Percentiles rank a stretch among this genome's conserved stretches.
Conservation (phyloP, 805 yeast species). For the Lipomyces orientalis region DNA sequence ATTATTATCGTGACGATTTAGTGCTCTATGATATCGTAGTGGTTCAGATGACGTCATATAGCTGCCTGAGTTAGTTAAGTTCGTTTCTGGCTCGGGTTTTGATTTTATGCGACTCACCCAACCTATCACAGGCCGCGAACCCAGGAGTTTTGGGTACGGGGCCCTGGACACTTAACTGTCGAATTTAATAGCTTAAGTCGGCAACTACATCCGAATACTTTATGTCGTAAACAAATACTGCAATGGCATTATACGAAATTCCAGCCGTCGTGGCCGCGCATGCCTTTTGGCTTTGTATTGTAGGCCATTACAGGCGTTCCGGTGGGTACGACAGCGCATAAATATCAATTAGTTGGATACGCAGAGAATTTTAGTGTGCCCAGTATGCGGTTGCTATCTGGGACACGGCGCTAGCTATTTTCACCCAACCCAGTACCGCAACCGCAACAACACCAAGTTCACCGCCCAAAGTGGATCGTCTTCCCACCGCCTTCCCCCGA, state of each 20-base stretch:
- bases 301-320: too few species aligned
- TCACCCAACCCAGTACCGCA: not conserved
- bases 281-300: not conserved
- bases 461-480: not conserved
- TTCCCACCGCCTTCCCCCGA: not conserved
- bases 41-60: not conserved
- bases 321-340: not conserved
- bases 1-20: too few species aligned
- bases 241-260: not conserved
- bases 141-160: not conserved
- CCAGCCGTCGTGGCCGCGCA: not conserved
- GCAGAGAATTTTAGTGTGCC: too few species aligned
- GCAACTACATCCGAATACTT: too few species aligned
- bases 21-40: too few species aligned
- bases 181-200: too few species aligned
- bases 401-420: not conserved
- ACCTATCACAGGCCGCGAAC: not conserved
- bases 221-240: not conserved
- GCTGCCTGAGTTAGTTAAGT: not conserved
- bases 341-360: not conserved
- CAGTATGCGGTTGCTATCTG: not conserved
- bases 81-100: not conserved
- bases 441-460: not conserved
- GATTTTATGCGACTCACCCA: not conserved
- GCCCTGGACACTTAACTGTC: not conserved